A percentile compares a stretch with the other conserved stretches of the same genome.
phyloP scores from a whole-genome alignment of 441 rosid genomes.

The Syzygium syzygioides region DNA sequence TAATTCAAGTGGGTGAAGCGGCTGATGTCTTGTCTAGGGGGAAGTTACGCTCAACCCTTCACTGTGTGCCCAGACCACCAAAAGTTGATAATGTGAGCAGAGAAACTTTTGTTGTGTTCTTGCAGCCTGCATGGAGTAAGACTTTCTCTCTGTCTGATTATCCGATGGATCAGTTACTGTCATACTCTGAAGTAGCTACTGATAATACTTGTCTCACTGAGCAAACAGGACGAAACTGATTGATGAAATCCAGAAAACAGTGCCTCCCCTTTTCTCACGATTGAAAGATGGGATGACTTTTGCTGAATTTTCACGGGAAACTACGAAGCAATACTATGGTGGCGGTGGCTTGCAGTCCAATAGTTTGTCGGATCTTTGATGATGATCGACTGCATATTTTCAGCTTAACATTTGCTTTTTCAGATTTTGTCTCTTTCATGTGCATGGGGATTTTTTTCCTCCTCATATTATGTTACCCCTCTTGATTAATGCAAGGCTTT shows the following conservation, averaged over 20 bases:
- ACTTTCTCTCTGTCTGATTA: conserved; percentile 44
- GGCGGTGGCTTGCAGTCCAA: conserved; percentile 76
- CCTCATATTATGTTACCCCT: not conserved
- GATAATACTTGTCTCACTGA: conserved; percentile 13
- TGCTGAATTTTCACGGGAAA: conserved; percentile 74
- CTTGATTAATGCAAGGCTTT: not conserved
- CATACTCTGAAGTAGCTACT: conserved; percentile 11
- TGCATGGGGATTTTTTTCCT: not conserved
- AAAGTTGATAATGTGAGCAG: conserved; percentile 54
- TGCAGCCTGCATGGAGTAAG: conserved; percentile 87
- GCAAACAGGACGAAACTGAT: conserved; percentile 19
- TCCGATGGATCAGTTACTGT: conserved; percentile 19
- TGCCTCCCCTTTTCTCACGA: conserved; percentile 70
- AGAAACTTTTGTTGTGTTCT: conserved; percentile 76
- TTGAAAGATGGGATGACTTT: conserved; percentile 88
- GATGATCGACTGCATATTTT: not conserved
- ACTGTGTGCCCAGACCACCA: conserved; percentile 61
- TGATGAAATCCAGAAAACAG: conserved; percentile 31
- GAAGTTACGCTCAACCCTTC: conserved; percentile 72
- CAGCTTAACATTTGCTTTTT: not conserved
- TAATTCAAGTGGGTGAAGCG: conserved; percentile 85
- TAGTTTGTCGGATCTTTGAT: conserved; percentile 7
- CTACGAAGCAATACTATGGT: conserved; percentile 85
- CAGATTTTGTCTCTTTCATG: conserved; percentile 5
- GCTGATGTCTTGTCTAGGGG: conserved; percentile 77